These are phyloP conservation scores for Ophiostoma tasmaniense DNA, from an alignment of 2,329 filamentous ascomycete genomes.

Conservation along the genomic window DNA sequence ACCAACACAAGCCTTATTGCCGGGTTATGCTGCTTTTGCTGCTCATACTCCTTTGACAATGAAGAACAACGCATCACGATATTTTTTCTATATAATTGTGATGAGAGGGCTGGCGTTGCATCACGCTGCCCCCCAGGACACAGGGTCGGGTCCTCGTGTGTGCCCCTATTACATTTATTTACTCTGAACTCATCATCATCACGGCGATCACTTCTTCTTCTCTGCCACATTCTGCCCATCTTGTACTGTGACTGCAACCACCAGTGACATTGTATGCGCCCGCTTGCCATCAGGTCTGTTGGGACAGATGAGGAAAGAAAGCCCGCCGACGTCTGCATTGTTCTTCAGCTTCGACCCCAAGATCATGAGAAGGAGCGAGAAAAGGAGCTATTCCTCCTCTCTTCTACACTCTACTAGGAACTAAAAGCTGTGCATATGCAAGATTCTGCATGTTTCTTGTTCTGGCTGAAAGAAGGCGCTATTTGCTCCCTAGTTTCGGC, in stretches of 20 bases:
- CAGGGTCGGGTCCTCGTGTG: not conserved
- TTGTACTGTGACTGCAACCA: too few species aligned
- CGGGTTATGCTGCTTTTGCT: too few species aligned
- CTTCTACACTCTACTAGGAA: too few species aligned
- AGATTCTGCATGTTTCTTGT: not conserved
- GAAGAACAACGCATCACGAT: not conserved
- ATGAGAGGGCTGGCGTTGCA: not conserved
- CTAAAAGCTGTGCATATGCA: not conserved
- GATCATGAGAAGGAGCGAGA: not conserved
- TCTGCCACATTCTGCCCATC: not conserved
- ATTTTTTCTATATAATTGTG: not conserved
- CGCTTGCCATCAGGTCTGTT: too few species aligned
- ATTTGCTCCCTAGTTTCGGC: not conserved
- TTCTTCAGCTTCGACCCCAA: not conserved
- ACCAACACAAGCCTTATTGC: not conserved
- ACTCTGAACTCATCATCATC: not conserved
- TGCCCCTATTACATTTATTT: not conserved
- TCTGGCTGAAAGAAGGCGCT: not conserved
- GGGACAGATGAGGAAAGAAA: conserved; percentile 4
- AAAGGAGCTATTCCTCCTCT: not conserved
- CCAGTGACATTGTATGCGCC: too few species aligned
- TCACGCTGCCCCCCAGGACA: not conserved
- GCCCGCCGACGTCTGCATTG: not conserved
- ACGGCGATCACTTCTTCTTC: not conserved
- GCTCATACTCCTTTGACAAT: too few species aligned